Evolutionary conservation across 2,329 filamentous ascomycete genomes (phyloP), one percentile per base, ranked within the genome.

Genomic region (Byssochlamys sp.): DNA sequence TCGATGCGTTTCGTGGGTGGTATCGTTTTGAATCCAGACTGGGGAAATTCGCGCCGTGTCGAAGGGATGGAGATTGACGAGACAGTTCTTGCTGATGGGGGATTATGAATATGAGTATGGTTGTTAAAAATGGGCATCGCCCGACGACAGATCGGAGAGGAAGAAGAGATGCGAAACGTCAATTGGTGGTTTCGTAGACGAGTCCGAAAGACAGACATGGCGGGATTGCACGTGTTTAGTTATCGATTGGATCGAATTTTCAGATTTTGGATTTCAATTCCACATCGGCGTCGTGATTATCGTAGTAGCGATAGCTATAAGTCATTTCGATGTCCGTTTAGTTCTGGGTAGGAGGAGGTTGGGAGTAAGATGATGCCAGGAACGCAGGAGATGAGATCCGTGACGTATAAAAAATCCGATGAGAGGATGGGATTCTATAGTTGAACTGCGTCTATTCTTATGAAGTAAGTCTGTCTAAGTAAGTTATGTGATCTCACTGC

Each of bases 11-110:
- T 57, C 27, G 14, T 24, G 12, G 55, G 56, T 9, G 52, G 10
- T 56, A 60, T 55, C 52, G 60, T 50, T 29, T 28, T 33, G 12
- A 60, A 63, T 9, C 60, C 59, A n/a, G 61, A 60, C 2, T 28
- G 52, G 14, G 61, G 59, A 49, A 62, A 61, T 48, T 35, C 39
- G n/a, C 55, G 58, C 19, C 5, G 39, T 45, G 39, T 7, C 4
- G 39, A 33, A 33, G 31, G 31, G 4, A 33, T 12, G 4, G 31
- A 45, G 6, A 14, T n/a, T 31, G 29, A 31, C 7, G 29, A 31
- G 12, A n/a, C 9, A 7, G n/a, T 9, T 5, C 39, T 45, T 19
- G 35, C 14, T 45, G 35, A 19, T 45, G 4, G 35, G 2, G n/a
- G 19, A 19, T 19, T 45, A 5, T 19, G n/a, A 45, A 19, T n/a